Evolutionary conservation across 2,329 filamentous ascomycete genomes (phyloP), one percentile per base, ranked within the genome.

Genomic region (Colletotrichum sp.): DNA sequence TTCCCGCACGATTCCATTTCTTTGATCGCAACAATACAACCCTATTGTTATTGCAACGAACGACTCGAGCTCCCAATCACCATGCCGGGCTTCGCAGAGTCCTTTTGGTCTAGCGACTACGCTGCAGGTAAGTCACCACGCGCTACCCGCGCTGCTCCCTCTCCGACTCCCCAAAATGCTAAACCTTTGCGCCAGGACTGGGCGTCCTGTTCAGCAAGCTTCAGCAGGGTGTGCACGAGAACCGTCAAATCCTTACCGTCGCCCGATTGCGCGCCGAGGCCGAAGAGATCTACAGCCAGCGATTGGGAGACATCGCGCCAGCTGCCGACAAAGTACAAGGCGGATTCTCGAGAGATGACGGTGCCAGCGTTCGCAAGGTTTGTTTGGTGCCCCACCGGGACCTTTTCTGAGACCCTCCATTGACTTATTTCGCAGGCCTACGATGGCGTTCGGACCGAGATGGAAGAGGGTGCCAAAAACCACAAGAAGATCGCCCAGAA

Each of bases 31-130:
- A 32, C 73, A 61, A 24, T 38, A 36, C 59, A 70, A 52, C 28
- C 28, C 28, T 26, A 70, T 69, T 26, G 65, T 67, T n/a, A 70
- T 69, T 21, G 65, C 62, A 21, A 70, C 71, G 65, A 71, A 36
- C 28, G 34, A 62, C 38, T 48, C 30, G n/a, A 63, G 64, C 74
- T 64, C 43, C 24, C 38, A 61, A 63, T 78, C 78, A 92, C 85
- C 83, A 96, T 96, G 94, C 94, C 94, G 80, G 92, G 95, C 81
- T 98, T 99, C 86, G 93, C 96, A 80, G 95, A 96, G 87, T 98
- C 96, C 66, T 98, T 99, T 88, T 99, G 97, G 97, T 98, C 97
- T 77, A 92, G 92, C 83, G 97, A 99, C 90, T 98, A 98, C 90
- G 96, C 96, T 84, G 96, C 95, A 89, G 96, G 94, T 94, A 87